Conservation (phyloP, 495 filamentous ascomycete genomes). For the Neurospora cerealis region DNA sequence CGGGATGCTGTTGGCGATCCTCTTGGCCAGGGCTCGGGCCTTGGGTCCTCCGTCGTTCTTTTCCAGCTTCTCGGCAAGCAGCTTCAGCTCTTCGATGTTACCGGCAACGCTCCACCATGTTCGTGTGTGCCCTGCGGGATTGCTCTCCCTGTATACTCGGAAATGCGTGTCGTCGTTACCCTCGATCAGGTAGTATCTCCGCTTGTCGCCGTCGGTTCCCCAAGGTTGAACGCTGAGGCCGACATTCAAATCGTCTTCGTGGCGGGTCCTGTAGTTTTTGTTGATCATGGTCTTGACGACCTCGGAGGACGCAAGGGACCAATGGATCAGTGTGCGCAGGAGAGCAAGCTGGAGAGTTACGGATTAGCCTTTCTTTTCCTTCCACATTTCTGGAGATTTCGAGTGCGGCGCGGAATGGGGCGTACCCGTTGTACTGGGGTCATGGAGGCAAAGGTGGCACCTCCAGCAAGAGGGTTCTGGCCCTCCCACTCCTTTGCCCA, state of each 20-base stretch:
- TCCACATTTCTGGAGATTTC: not conserved
- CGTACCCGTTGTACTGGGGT: conserved; percentile 70
- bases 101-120: conserved; percentile 93
- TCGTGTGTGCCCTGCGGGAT: conserved; percentile 61
- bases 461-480: conserved; percentile 72
- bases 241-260: conserved; percentile 88
- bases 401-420: conserved; percentile 1
- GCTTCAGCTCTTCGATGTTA: conserved; percentile 74
- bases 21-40: conserved; percentile 63
- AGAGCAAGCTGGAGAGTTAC: conserved; percentile 56
- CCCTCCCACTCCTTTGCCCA: conserved; percentile 85
- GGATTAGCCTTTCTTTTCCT: not conserved
- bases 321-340: conserved; percentile 72
- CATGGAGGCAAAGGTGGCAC: conserved; percentile 70
- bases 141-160: conserved; percentile 90
- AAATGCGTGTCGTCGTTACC: conserved; percentile 91
- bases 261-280: conserved; percentile 81
- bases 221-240: conserved; percentile 89
- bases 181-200: conserved; percentile 88
- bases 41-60: conserved; percentile 66
- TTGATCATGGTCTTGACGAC: conserved; percentile 68
- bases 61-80: conserved; percentile 61
- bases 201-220: conserved; percentile 84
- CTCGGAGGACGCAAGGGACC: conserved; percentile 87
- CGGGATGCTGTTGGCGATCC: conserved; percentile 71